Conservation (phyloP, 1,284 basidiomycete species). For the Malassezia slooffiae region DNA sequence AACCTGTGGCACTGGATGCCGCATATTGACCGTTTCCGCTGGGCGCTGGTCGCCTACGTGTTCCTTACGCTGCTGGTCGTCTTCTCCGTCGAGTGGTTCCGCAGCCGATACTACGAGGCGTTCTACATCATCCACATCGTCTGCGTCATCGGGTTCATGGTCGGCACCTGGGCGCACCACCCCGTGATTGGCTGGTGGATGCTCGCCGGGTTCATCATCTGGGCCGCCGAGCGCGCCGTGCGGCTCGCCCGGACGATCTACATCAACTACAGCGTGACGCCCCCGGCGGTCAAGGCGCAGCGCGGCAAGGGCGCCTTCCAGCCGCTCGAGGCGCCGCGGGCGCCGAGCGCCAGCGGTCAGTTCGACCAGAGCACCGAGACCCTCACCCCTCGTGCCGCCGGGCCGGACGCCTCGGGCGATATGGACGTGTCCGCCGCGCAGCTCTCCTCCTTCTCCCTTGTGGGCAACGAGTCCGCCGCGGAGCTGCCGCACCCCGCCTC, state of each 20-base stretch:
- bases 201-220: constrained; percentile 57
- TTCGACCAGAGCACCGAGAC: too few species aligned
- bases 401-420: too few species aligned
- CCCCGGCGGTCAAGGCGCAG: background rate
- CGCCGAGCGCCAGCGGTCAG: too few species aligned
- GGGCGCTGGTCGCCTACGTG: constrained; percentile 62
- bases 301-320: too few species aligned
- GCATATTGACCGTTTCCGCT: constrained; percentile 62
- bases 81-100: constrained; percentile 57
- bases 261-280: constrained; percentile 10
- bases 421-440: too few species aligned
- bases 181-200: constrained; percentile 54
- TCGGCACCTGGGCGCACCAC: constrained; percentile 45
- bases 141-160: constrained; percentile 40
- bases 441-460: too few species aligned
- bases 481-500: too few species aligned
- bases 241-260: constrained; percentile 5
- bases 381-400: too few species aligned
- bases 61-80: constrained; percentile 60
- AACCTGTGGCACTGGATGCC: constrained; percentile 58
- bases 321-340: too few species aligned
- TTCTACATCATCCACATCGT: constrained; percentile 66
- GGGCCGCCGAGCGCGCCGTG: constrained; percentile 49
- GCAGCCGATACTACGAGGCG: constrained; percentile 60
- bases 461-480: too few species aligned